Percentiles rank a stretch among this genome's conserved stretches.
These are phyloP conservation scores for Artomyces pyxidatus DNA, from an alignment of 768 basidiomycete species.

Conservation along the genomic window DNA sequence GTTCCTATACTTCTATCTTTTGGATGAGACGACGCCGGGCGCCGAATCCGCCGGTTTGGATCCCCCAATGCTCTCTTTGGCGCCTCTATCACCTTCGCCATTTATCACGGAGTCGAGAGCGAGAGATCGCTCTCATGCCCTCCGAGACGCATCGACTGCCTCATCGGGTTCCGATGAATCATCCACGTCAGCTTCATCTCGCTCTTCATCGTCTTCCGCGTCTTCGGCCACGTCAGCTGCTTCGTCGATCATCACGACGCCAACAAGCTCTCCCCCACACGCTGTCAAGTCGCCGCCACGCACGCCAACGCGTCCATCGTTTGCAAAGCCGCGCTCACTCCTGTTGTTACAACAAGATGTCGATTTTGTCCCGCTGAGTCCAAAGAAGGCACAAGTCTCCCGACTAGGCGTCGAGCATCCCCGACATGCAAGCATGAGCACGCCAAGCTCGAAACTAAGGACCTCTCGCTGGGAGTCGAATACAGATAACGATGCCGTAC, in stretches of 20 bases:
- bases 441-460: constrained; percentile 9
- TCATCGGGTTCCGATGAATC: constrained; percentile 18
- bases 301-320: constrained; percentile 14
- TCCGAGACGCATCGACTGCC: constrained; percentile 15
- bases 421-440: constrained; percentile 11
- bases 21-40: constrained; percentile 58
- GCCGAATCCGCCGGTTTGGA: constrained; percentile 12
- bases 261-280: constrained; percentile 8
- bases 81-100: constrained; percentile 24
- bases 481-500: not conserved
- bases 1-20: constrained; percentile 89
- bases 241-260: constrained; percentile 16
- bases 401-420: constrained; percentile 24
- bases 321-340: constrained; percentile 38
- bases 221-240: constrained; percentile 29
- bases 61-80: constrained; percentile 29
- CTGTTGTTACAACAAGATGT: constrained; percentile 64
- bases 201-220: constrained; percentile 17
- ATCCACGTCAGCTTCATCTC: constrained; percentile 9
- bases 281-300: constrained; percentile 4
- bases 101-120: constrained; percentile 18
- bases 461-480: not conserved
- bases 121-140: constrained; percentile 9
- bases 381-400: constrained; percentile 41
- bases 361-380: constrained; percentile 67